phyloP scores from a whole-genome alignment of 129 eudicot genomes.

The Ambrosia trifida region DNA sequence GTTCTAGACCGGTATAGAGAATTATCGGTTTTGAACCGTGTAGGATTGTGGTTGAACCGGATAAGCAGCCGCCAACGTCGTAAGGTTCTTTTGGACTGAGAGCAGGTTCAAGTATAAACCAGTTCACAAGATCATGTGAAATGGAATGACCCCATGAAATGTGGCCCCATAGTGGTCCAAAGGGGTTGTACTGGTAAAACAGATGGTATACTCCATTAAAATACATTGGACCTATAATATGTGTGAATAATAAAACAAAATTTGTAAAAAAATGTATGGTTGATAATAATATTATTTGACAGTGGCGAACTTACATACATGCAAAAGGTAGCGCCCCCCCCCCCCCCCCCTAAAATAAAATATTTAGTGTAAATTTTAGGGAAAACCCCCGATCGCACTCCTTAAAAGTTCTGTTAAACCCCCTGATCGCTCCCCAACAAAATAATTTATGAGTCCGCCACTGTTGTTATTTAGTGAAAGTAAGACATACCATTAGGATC shows the following conservation, averaged over 20 bases:
- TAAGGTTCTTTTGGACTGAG: slow-evolving; percentile 43
- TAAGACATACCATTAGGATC: slow-evolving; percentile 70
- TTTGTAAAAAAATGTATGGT: background rate
- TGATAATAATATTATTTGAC: background rate
- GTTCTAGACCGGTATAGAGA: slow-evolving; percentile 58
- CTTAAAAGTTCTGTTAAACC: too few relatives aligned
- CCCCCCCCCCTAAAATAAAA: too few relatives aligned
- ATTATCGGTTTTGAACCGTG: slow-evolving; percentile 45
- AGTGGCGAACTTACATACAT: too few relatives aligned
- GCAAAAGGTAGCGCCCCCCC: too few relatives aligned
- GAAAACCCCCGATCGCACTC: too few relatives aligned
- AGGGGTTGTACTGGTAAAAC: slow-evolving; percentile 76
- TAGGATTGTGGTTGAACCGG: slow-evolving; percentile 69
- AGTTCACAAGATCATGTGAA: slow-evolving; percentile 63
- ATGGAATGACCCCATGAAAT: slow-evolving; percentile 70
- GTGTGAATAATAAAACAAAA: background rate
- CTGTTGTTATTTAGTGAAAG: background rate
- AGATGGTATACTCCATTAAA: slow-evolving; percentile 68
- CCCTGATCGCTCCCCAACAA: too few relatives aligned
- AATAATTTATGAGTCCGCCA: too few relatives aligned
- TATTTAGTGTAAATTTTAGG: too few relatives aligned
- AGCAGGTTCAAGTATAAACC: slow-evolving; percentile 50
- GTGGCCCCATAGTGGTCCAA: slow-evolving; percentile 55
- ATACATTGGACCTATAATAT: slow-evolving; percentile 55
- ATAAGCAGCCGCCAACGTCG: slow-evolving; percentile 56